Evolutionary conservation across 768 basidiomycete species (phyloP).

Genomic region (Serendipita sp.): DNA sequence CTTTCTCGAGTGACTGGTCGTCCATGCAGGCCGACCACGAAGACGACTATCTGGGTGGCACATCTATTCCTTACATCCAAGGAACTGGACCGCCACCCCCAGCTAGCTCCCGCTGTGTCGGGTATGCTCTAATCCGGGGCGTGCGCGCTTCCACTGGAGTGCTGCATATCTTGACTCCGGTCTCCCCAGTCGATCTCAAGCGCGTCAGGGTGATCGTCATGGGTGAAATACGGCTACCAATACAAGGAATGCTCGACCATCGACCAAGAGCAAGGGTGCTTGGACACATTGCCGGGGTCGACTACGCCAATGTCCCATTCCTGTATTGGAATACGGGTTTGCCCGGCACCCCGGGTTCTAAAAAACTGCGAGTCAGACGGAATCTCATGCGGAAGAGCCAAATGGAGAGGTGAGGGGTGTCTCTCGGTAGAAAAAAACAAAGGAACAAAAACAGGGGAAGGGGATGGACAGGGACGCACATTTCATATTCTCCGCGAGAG

Average conservation of each 20-base stretch:
- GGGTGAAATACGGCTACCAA: slow-evolving; percentile 75
- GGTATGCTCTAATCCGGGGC: slow-evolving; percentile 59
- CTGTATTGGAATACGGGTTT: slow-evolving; percentile 58
- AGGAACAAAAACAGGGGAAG: too few relatives aligned
- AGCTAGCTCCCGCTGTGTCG: slow-evolving; percentile 43
- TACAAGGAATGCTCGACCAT: slow-evolving; percentile 78
- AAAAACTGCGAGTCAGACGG: slow-evolving; percentile 54
- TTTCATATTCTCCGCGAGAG: not conserved
- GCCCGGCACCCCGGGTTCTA: slow-evolving; percentile 48
- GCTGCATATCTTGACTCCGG: slow-evolving; percentile 69
- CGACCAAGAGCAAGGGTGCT: slow-evolving; percentile 16
- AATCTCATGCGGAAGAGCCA: slow-evolving; percentile 79
- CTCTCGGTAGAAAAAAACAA: not conserved
- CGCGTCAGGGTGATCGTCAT: slow-evolving; percentile 40
- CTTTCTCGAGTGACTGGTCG: slow-evolving; percentile 13
- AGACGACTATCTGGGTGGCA: slow-evolving; percentile 13
- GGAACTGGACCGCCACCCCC: slow-evolving; percentile 39
- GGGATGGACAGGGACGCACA: not conserved
- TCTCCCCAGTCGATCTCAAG: slow-evolving; percentile 34
- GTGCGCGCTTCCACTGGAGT: slow-evolving; percentile 20
- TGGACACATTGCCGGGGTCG: slow-evolving; percentile 28
- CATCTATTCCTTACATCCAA: slow-evolving; percentile 40
- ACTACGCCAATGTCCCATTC: slow-evolving; percentile 50
- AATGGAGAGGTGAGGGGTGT: not conserved
- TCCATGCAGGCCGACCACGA: not conserved